Evolutionary conservation across 495 filamentous ascomycete genomes (phyloP).

Genomic region (Beverwykella pulmonaria): DNA sequence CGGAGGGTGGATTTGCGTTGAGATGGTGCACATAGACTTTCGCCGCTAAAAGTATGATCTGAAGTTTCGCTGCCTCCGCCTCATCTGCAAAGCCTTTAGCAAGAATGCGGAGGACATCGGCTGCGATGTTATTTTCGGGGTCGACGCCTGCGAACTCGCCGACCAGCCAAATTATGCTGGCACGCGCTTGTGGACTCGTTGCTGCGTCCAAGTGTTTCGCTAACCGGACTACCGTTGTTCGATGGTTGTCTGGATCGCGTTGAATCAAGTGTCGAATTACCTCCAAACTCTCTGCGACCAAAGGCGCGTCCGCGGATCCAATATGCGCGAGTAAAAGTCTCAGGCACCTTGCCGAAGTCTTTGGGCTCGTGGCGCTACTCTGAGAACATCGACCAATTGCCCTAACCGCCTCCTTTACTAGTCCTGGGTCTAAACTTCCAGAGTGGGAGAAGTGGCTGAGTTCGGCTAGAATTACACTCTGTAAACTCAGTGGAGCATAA

Average conservation of each 20-base stretch:
- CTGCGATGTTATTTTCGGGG: slow-evolving; percentile 80
- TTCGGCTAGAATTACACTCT: slow-evolving; percentile 85
- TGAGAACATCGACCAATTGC: slow-evolving; percentile 94
- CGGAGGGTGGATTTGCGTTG: slow-evolving; percentile 53
- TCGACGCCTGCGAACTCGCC: slow-evolving; percentile 86
- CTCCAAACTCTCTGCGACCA: slow-evolving; percentile 88
- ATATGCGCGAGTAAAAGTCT: slow-evolving; percentile 81
- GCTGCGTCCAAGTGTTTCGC: slow-evolving; percentile 88
- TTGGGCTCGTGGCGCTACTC: slow-evolving; percentile 52
- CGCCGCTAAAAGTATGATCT: slow-evolving; percentile 88
- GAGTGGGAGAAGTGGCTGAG: slow-evolving; percentile 83
- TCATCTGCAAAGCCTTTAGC: slow-evolving; percentile 83
- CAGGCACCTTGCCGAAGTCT: slow-evolving; percentile 65
- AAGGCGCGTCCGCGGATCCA: slow-evolving; percentile 76
- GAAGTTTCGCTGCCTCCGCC: slow-evolving; percentile 79
- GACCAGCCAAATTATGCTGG: slow-evolving; percentile 95
- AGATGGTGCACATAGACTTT: slow-evolving; percentile 92
- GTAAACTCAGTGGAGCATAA: slow-evolving; percentile 70
- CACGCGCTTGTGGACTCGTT: slow-evolving; percentile 80
- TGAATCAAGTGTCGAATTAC: slow-evolving; percentile 96
- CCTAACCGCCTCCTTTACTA: slow-evolving; percentile 84
- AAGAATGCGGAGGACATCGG: slow-evolving; percentile 89
- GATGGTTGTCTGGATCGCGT: slow-evolving; percentile 76
- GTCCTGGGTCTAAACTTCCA: slow-evolving; percentile 66
- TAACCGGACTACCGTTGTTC: slow-evolving; percentile 80